A percentile compares a stretch with the other conserved stretches of the same genome.
Conservation (phyloP, 75 land plant species). For the Picea sitchensis region DNA sequence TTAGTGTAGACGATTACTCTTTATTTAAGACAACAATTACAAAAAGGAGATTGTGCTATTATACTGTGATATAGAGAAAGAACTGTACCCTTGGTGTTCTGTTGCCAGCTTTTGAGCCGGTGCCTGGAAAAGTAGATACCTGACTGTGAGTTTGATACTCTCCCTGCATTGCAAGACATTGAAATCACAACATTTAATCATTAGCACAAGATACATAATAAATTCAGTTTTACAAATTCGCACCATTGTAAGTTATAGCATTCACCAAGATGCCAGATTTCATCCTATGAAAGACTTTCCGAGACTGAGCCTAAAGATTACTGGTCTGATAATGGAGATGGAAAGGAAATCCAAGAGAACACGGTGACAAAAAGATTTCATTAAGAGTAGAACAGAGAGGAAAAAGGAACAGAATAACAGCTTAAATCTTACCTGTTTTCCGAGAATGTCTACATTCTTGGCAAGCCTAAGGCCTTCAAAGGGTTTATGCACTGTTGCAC, state of each 20-base stretch:
- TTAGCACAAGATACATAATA: not conserved
- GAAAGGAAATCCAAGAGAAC: too few relatives aligned
- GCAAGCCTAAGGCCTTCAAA: conserved; percentile 7
- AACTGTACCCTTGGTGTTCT: not conserved
- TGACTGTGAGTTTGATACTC: not conserved
- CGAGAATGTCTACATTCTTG: not conserved
- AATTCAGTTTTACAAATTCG: too few relatives aligned
- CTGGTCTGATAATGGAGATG: too few relatives aligned
- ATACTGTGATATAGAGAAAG: not conserved
- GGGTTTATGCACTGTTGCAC: not conserved
- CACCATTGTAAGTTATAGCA: too few relatives aligned
- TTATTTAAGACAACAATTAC: not conserved
- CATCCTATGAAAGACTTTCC: too few relatives aligned
- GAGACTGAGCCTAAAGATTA: too few relatives aligned
- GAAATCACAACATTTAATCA: not conserved
- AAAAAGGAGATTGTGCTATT: not conserved
- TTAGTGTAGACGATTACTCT: not conserved
- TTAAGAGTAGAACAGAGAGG: too few relatives aligned
- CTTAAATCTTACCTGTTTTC: conserved; percentile 3
- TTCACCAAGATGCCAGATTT: too few relatives aligned
- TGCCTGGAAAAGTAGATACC: conserved; percentile 2
- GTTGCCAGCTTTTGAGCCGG: conserved; percentile 4
- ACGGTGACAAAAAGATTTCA: too few relatives aligned
- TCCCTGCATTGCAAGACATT: conserved; percentile 6
- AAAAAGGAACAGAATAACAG: not conserved